Evolutionary conservation across 2,329 filamentous ascomycete genomes (phyloP), one percentile per base, ranked within the genome.

Genomic region (Nemania abortiva): DNA sequence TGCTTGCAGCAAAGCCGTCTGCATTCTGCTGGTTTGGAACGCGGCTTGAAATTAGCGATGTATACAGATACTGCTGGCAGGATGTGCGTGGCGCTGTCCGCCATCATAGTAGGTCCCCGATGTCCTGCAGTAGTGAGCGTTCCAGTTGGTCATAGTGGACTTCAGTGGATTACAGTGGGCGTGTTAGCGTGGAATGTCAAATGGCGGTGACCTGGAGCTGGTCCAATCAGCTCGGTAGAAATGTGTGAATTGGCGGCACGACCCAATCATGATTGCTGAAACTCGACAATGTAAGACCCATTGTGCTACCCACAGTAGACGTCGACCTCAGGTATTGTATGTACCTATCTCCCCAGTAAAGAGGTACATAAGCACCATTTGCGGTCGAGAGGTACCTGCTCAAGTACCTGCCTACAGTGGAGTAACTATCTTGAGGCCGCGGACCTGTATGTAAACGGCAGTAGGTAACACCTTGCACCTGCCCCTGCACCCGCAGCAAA

Each of bases 161-260:
- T 22, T 37, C 61, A 47, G 61, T 68, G 68, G 68, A 59, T 62
- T 66, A 50, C 49, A 66, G 60, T 24, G 63, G 39, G 56, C 29
- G 34, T 61, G 58, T 42, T 70, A 65, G 63, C 65, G 60, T 58
- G 18, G 22, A 34, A 57, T 55, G 52, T 62, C 69, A 77, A 75
- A 77, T 70, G 70, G 76, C 76, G 76, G 76, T 77, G 75, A 77
- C 74, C 63, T 66, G 68, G 57, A 52, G 37, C 52, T 34, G 52
- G 66, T 65, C 71, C 39, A 73, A 76, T 72, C 56, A 59, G 68
- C 55, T 37, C 47, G 50, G 29, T 31, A 34, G 24, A 53, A 18
- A 9, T 27, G 22, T 57, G 24, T 29, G 57, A 54, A 37, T 18
- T 61, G 20, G 52, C 31, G 34, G 52, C 54, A 52, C 64, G 45